Conservation (phyloP, 176 grass and related monocot species). For the Zoysia japonica region DNA sequence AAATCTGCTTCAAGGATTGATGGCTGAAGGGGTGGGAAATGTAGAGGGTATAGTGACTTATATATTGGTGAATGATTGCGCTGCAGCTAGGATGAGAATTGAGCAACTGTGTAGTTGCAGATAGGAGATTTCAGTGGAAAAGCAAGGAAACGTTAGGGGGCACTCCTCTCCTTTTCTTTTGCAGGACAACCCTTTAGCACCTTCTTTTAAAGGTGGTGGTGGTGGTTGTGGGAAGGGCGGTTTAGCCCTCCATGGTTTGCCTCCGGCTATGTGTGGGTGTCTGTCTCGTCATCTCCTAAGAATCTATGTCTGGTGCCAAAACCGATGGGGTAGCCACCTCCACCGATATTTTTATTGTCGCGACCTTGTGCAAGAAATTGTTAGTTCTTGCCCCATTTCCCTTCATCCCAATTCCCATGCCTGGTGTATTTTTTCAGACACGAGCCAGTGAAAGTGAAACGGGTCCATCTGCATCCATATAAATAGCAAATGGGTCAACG, state of each 20-base stretch:
- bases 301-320: conserved; percentile 68
- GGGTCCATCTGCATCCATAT: conserved; percentile 19
- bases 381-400: conserved; percentile 13
- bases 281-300: conserved; percentile 57
- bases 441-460: conserved; percentile 54
- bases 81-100: conserved; percentile 44
- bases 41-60: conserved; percentile 34
- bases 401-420: conserved; percentile 16
- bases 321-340: conserved; percentile 53
- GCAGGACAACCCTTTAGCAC: conserved; percentile 66
- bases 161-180: conserved; percentile 64
- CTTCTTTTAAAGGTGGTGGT: conserved; percentile 70
- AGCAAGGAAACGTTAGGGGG: conserved; percentile 57
- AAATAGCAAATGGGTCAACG: conserved; percentile 27
- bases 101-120: conserved; percentile 47
- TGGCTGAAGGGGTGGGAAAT: conserved; percentile 44
- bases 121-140: conserved; percentile 63
- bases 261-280: conserved; percentile 41
- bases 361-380: conserved; percentile 14
- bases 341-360: conserved; percentile 64
- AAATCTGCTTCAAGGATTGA: conserved; percentile 41
- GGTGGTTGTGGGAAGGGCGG: conserved; percentile 46
- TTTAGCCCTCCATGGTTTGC: conserved; percentile 45
- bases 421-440: conserved; percentile 17
- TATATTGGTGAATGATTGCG: conserved; percentile 43